Evolutionary conservation across 2,329 filamentous ascomycete species (phyloP), one percentile per base, ranked within the genome.

Genomic region (Aspergillus caelatus): DNA sequence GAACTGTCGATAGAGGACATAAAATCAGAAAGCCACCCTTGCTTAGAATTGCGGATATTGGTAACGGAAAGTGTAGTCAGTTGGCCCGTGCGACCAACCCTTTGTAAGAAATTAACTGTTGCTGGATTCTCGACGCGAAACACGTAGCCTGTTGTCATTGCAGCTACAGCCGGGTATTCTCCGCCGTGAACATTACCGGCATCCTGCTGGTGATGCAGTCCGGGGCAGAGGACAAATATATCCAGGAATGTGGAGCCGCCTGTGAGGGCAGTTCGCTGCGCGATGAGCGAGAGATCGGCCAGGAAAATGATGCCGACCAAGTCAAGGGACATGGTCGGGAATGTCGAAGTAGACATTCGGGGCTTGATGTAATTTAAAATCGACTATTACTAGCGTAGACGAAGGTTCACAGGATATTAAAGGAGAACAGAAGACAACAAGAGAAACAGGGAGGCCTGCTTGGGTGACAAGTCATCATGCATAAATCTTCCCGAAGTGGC

Each of bases 171-270:
- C 5, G 43, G 43, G 21, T 21, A 21, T 5, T 46, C 43, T 21
- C 43, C 43, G 21, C n/a, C 0, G 0, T 46, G 9, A 0, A 46
- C 11, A 46, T 46, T 19, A 11, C 2, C n/a, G 0, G 11, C 21
- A 21, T 7, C 12, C 21, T 46, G 43, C 43, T 46, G 43, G n/a
- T 10, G 21, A 46, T 46, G 43, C n/a, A 46, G n/a, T 14, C n/a
- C 43, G 21, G 43, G 9, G 10, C n/a, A 11, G 10, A 46, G 14
- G 43, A 23, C 10, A 21, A 46, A 23, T 11, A 21, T 46, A 46
- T 46, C 43, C 43, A 46, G 11, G 43, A 23, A 23, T 23, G 21
- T 16, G 7, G 12, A 11, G n/a, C n/a, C 21, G 0, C 43, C 43
- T 46, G 21, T 23, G n/a, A 23, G 43, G n/a, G 43, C 43, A 12